Conservation (phyloP, 2,329 filamentous ascomycete genomes). For the Colletotrichum ledebouriae region DNA sequence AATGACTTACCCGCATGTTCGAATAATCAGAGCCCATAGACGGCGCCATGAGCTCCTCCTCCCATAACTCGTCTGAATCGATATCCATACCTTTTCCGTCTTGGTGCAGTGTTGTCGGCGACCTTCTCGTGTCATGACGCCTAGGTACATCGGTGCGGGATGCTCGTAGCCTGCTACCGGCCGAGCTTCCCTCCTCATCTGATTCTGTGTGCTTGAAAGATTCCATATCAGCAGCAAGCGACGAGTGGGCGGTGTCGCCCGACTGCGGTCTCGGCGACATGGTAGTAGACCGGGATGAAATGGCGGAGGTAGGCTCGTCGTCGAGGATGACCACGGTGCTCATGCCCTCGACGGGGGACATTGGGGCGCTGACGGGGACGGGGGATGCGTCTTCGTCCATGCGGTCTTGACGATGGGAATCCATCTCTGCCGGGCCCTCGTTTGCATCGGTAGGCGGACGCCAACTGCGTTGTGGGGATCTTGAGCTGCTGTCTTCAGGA, state of each 20-base stretch:
- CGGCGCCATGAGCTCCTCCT: conserved; percentile 51
- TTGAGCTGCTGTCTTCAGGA: conserved; percentile 55
- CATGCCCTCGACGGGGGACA: conserved; percentile 35
- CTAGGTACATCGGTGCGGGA: conserved; percentile 17
- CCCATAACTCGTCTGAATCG: conserved; percentile 36
- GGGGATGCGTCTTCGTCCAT: conserved; percentile 46
- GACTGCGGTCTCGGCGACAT: conserved; percentile 59
- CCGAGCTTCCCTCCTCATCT: conserved; percentile 50
- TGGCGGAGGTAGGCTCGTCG: conserved; percentile 43
- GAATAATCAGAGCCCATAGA: conserved; percentile 57
- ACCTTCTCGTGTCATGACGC: conserved; percentile 18
- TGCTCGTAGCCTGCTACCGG: conserved; percentile 23
- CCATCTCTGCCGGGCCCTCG: conserved; percentile 44
- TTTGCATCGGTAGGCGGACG: conserved; percentile 31
- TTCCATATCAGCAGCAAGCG: conserved; percentile 51
- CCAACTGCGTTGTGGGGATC: conserved; percentile 43
- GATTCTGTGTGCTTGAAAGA: conserved; percentile 56
- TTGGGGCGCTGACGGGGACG: conserved; percentile 44
- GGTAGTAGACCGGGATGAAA: conserved; percentile 57
- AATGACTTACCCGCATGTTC: conserved; percentile 51
- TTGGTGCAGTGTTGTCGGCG: conserved; percentile 19
- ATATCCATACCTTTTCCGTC: conserved; percentile 47
- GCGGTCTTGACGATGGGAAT: conserved; percentile 46
- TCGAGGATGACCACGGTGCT: conserved; percentile 44
- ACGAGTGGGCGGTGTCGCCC: conserved; percentile 50